These are phyloP conservation scores for Acanthamoeba royreba DNA, from an alignment of 208 protist genomes.

Conservation along the genomic window DNA sequence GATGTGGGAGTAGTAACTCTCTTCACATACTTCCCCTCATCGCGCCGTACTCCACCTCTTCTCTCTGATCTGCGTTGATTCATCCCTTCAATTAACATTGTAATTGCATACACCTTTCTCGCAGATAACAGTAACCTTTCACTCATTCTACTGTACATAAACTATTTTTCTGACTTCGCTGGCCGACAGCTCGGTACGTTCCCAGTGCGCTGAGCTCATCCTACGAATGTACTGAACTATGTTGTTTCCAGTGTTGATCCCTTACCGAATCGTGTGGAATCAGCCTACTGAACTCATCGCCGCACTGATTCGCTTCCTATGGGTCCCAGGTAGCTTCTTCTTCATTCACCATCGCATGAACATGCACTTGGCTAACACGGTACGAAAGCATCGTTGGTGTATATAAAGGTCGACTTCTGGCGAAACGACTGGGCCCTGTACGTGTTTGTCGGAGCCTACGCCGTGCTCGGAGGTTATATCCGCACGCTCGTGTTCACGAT, in stretches of 20 bases:
- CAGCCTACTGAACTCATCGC: background rate
- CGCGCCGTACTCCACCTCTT: background rate
- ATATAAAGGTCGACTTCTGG: background rate
- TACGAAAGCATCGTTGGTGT: background rate
- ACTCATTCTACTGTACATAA: conserved; percentile 10
- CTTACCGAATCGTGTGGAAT: conserved; percentile 14
- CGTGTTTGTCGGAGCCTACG: background rate
- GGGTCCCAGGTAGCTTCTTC: background rate
- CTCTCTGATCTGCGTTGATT: background rate
- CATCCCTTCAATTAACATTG: background rate
- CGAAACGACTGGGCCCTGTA: background rate
- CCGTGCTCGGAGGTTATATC: background rate
- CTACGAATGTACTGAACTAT: background rate
- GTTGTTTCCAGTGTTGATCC: background rate
- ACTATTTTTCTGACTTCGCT: conserved; percentile 21
- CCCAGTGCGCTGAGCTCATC: background rate
- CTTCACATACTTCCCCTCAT: conserved; percentile 1
- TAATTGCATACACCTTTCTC: no score
- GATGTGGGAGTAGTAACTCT: background rate
- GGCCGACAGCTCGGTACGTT: conserved; percentile 14
- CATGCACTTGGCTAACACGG: background rate
- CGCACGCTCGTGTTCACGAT: conserved; percentile 34
- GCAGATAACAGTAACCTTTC: background rate
- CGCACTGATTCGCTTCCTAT: background rate
- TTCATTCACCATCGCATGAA: background rate